Evolutionary conservation across 257 asterid species (phyloP).

Genomic region (Catharanthus roseus): DNA sequence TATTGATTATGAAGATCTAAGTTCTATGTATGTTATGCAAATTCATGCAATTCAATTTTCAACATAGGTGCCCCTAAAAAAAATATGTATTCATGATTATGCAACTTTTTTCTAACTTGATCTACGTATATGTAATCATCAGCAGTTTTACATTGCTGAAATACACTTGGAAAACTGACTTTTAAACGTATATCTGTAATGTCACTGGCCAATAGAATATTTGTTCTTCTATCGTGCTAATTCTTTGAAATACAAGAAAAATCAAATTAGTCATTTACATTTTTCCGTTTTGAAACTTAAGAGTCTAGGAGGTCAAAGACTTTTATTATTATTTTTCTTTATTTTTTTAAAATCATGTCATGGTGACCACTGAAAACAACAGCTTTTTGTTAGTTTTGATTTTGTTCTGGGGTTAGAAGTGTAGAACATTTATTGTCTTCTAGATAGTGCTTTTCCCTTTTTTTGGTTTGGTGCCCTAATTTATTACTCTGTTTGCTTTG

Average conservation of each 20-base stretch:
- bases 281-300: not conserved
- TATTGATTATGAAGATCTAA: not conserved
- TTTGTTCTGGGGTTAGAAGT: not conserved
- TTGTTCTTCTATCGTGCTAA: not conserved
- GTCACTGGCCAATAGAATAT: not conserved
- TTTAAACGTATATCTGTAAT: not conserved
- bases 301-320: not conserved
- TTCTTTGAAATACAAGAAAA: not conserved
- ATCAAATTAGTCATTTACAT: no score
- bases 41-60: not conserved
- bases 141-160: not conserved
- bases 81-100: no score
- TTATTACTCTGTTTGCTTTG: not conserved
- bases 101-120: not conserved
- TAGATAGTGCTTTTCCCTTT: not conserved
- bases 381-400: not conserved
- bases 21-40: not conserved
- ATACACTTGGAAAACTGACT: not conserved
- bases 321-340: no score
- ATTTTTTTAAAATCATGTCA: not conserved
- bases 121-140: not conserved
- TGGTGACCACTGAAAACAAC: not conserved
- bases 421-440: not conserved
- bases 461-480: not conserved
- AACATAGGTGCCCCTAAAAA: not conserved